phyloP scores from a whole-genome alignment of 768 basidiomycete genomes.

The Tricholoma hemisulphureum region DNA sequence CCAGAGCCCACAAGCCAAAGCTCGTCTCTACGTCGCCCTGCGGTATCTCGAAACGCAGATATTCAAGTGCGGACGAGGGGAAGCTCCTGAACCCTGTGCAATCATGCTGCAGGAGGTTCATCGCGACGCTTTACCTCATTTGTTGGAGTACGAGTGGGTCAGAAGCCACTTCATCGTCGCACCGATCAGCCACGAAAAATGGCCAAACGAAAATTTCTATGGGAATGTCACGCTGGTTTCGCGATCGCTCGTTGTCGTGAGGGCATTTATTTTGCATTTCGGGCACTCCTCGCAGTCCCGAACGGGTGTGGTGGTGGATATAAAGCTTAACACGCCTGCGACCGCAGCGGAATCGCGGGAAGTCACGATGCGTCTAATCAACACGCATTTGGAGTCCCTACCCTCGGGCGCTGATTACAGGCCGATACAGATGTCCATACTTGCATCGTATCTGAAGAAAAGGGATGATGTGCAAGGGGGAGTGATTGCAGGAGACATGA shows the following conservation, averaged over 20 bases:
- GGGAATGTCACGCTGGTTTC: slow-evolving; percentile 75
- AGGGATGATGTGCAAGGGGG: slow-evolving; percentile 52
- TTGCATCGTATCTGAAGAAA: slow-evolving; percentile 49
- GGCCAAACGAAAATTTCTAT: slow-evolving; percentile 50
- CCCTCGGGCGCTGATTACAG: slow-evolving; percentile 39
- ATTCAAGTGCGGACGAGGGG: slow-evolving; percentile 43
- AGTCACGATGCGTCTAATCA: slow-evolving; percentile 58
- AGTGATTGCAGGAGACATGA: slow-evolving; percentile 72
- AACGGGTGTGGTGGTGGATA: slow-evolving; percentile 56
- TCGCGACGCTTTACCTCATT: slow-evolving; percentile 37
- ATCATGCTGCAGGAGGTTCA: slow-evolving; percentile 73
- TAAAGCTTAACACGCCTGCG: slow-evolving; percentile 42
- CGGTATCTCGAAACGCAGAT: slow-evolving; percentile 54
- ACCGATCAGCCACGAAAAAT: slow-evolving; percentile 53
- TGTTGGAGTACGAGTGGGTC: slow-evolving; percentile 64
- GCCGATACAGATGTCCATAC: slow-evolving; percentile 52
- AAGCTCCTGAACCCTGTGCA: slow-evolving; percentile 55
- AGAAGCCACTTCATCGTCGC: slow-evolving; percentile 56
- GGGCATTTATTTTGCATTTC: slow-evolving; percentile 52
- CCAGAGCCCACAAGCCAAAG: slow-evolving; percentile 29
- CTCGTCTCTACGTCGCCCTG: slow-evolving; percentile 49
- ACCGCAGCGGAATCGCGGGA: slow-evolving; percentile 31
- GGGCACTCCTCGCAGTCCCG: slow-evolving; percentile 49
- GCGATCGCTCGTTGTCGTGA: slow-evolving; percentile 48
- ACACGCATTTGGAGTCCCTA: slow-evolving; percentile 75